Evolutionary conservation across 2,329 filamentous ascomycete species (phyloP).

Genomic region (Westerdykella ornata): DNA sequence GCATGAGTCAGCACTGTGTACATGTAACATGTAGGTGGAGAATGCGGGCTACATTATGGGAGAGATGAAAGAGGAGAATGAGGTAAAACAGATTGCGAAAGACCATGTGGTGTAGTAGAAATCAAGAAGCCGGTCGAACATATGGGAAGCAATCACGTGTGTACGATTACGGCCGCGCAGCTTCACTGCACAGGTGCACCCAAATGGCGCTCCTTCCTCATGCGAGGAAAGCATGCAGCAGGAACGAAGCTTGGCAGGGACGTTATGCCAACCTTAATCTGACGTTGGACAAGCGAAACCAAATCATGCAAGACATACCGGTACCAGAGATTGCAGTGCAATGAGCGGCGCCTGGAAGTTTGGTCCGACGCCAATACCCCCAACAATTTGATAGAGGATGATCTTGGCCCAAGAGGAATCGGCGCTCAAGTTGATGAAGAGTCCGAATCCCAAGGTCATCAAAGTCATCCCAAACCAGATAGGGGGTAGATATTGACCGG

Average conservation of each 20-base stretch:
- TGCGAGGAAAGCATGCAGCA: too few species aligned
- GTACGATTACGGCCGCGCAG: too few species aligned
- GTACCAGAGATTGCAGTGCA: conserved; percentile 58
- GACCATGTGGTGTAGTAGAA: too few species aligned
- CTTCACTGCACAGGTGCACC: too few species aligned
- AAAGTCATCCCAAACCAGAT: conserved; percentile 35
- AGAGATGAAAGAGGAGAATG: too few species aligned
- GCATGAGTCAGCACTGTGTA: neutral
- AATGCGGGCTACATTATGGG: too few species aligned
- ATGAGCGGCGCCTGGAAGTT: conserved; percentile 65
- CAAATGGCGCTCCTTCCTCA: too few species aligned
- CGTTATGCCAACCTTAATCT: neutral
- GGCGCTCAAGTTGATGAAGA: conserved; percentile 33
- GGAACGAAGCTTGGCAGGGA: too few species aligned
- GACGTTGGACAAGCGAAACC: neutral
- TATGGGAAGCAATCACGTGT: too few species aligned
- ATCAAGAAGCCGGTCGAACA: too few species aligned
- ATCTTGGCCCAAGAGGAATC: conserved; percentile 36
- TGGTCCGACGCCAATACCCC: conserved; percentile 50
- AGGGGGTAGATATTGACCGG: conserved; percentile 39
- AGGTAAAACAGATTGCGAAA: too few species aligned
- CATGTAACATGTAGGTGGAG: neutral
- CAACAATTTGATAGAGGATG: conserved; percentile 36
- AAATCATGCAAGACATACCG: conserved; percentile 24
- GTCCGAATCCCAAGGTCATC: conserved; percentile 36